These are phyloP conservation scores for Punica granatum DNA, from an alignment of 345 rosid genomes.

Conservation along the genomic window DNA sequence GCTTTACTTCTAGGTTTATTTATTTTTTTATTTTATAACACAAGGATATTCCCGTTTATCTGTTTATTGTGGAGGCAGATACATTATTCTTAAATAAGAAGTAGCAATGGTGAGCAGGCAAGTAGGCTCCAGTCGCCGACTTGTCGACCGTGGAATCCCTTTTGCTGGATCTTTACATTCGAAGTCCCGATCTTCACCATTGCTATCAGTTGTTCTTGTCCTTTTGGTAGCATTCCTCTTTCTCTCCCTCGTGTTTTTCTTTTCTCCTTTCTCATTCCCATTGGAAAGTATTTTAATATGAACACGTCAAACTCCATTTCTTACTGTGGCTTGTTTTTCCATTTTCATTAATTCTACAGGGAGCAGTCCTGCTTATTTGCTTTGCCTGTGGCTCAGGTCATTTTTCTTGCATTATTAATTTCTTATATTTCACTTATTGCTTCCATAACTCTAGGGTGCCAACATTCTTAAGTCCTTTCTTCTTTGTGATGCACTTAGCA, in stretches of 20 bases:
- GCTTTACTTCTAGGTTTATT: not conserved
- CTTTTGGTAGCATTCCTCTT: conserved; percentile 37
- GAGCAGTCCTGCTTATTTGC: conserved; percentile 68
- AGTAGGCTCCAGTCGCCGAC: conserved; percentile 66
- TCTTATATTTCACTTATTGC: not conserved
- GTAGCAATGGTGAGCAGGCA: conserved; percentile 74
- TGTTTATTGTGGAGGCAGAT: conserved; percentile 3
- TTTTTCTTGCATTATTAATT: not conserved
- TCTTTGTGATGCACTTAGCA: not conserved
- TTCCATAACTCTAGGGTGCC: not conserved
- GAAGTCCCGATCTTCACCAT: conserved; percentile 74
- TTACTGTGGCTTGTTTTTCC: not conserved
- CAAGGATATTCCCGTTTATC: not conserved
- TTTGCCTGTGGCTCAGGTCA: conserved; percentile 67
- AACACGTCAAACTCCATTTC: not conserved
- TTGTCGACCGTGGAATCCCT: conserved; percentile 67
- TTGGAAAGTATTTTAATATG: not conserved
- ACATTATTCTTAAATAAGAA: not conserved
- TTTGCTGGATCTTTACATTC: conserved; percentile 66
- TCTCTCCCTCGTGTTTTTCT: not conserved
- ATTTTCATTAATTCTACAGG: conserved; percentile 33
- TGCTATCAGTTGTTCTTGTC: conserved; percentile 60
- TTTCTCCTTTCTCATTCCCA: not conserved
- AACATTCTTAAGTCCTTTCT: not conserved
- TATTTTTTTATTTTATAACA: too few species aligned